A percentile compares a stretch with the other conserved stretches of the same genome.
Evolutionary conservation across 495 filamentous ascomycete species (phyloP).

Genomic region (Neurospora terricola): DNA sequence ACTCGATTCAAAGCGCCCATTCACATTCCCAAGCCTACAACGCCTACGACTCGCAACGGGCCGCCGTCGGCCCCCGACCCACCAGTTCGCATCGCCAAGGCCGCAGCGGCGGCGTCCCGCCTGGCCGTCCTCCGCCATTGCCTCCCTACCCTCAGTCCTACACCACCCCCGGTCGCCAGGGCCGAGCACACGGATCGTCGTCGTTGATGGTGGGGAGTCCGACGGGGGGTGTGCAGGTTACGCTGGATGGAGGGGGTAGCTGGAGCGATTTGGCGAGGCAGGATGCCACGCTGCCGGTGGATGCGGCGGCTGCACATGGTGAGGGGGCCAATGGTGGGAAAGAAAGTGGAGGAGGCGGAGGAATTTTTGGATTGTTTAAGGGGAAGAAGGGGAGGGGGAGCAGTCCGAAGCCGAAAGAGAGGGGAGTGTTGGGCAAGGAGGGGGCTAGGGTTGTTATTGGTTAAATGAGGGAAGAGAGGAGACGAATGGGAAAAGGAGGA

Average conservation of each 20-base stretch:
- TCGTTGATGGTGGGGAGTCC: slow-evolving; percentile 58
- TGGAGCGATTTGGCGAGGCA: slow-evolving; percentile 85
- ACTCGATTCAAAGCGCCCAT: background rate
- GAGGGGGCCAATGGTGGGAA: slow-evolving; percentile 23
- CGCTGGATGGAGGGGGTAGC: slow-evolving; percentile 75
- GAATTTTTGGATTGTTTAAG: slow-evolving; percentile 82
- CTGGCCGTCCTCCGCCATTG: slow-evolving; percentile 28
- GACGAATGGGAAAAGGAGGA: background rate
- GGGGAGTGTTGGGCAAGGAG: slow-evolving; percentile 90
- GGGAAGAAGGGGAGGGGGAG: slow-evolving; percentile 82
- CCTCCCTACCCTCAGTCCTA: slow-evolving; percentile 41
- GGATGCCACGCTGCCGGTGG: slow-evolving; percentile 64
- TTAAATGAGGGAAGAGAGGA: slow-evolving; percentile 4
- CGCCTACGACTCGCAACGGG: slow-evolving; percentile 15
- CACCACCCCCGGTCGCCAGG: slow-evolving; percentile 20
- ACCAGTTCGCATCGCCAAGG: background rate
- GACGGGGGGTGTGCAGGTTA: slow-evolving; percentile 82
- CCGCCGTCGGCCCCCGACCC: slow-evolving; percentile 18
- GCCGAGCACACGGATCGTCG: slow-evolving; percentile 22
- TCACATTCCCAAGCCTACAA: slow-evolving; percentile 1
- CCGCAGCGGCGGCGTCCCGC: slow-evolving; percentile 4
- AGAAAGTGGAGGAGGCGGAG: slow-evolving; percentile 44
- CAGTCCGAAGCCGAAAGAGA: slow-evolving; percentile 89
- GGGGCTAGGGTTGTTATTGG: slow-evolving; percentile 71
- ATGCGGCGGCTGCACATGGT: slow-evolving; percentile 42